Base-by-base conservation (phyloP, 495 filamentous ascomycete species). In the Platismatia glauca region DNA sequence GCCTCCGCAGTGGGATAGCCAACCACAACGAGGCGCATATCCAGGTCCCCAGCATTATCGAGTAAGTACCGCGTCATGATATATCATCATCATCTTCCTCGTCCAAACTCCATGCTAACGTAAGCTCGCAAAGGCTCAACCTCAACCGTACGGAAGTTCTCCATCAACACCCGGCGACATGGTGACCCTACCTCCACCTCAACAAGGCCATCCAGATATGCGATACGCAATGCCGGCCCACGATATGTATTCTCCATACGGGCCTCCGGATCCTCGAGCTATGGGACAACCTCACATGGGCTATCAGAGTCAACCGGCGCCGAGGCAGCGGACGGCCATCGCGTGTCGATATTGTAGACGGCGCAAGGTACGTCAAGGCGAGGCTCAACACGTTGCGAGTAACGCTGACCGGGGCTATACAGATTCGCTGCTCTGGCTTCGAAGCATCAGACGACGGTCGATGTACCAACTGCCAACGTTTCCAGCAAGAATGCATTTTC, bases 401-500 rank as follows among this genome's bases (percentile, higher is more conserved):
- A 63, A 48, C 59, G 64, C 68, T 75, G 59, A 63, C 57, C 27
- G 18, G 35, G 3, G n/a, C n/a, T n/a, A n/a, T 52, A 33, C 72
- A 92, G 89, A 92, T 92, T 73, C 87, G 89, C 39, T 92, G 89
- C 75, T 91, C 89, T 5, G 89, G 89, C 27, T 92, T 91, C 70
- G 89, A 91, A 62, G 81, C 79, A 56, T 89, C 86, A 24, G 81
- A 84, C 38, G 87, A 91, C 71, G 89, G 89, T 56, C 82, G 88
- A 50, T 92, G 89, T 76, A 84, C 79, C 69, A 92, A 92, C 71
- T 92, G 89, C 69, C 78, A 85, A 59, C 82, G 89, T 52, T 92
- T 92, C 74, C 86, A 87, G 61, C 89, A 91, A 72, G 87, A 91
- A 71, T 92, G 89, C 75, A 84, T 92, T 75, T 92, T 92, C 76